Conservation (phyloP, 352 stramenopile genomes). For the Phytophthora lateralis region DNA sequence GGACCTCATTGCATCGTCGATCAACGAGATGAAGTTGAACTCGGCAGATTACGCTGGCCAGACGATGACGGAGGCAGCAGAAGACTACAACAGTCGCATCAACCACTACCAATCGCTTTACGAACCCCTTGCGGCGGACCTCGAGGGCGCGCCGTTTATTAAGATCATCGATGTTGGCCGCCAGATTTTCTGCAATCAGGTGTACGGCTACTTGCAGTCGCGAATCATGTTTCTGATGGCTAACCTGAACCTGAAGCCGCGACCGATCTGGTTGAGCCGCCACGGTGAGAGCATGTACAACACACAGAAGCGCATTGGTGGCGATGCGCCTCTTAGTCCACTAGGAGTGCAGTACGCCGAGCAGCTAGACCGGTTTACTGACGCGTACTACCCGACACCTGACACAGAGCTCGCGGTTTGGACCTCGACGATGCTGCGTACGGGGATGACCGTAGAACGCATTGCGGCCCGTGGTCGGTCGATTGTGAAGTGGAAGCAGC, state of each 20-base stretch:
- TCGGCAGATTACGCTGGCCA: constrained; percentile 77
- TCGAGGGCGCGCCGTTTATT: constrained; percentile 74
- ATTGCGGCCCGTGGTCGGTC: constrained; percentile 62
- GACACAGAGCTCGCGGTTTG: constrained; percentile 91
- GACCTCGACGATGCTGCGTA: constrained; percentile 96
- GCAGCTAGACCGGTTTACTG: constrained; percentile 93
- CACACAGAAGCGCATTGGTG: constrained; percentile 96
- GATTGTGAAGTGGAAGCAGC: constrained; percentile 89
- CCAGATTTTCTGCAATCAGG: constrained; percentile 86
- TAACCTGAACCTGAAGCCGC: constrained; percentile 94
- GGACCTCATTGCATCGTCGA: constrained; percentile 76
- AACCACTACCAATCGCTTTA: constrained; percentile 81
- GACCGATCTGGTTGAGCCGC: constrained; percentile 96
- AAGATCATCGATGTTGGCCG: constrained; percentile 83
- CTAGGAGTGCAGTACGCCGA: constrained; percentile 94
- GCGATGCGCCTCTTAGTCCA: constrained; percentile 93
- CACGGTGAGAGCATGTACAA: constrained; percentile 99
- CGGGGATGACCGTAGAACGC: constrained; percentile 95
- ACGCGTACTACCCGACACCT: constrained; percentile 84
- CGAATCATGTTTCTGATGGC: constrained; percentile 96
- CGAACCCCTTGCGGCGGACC: constrained; percentile 59
- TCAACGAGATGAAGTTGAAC: constrained; percentile 89
- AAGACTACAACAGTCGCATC: constrained; percentile 83
- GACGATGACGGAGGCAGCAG: constrained; percentile 73
- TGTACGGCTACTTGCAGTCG: constrained; percentile 87